phyloP scores from a whole-genome alignment of 2,329 filamentous ascomycete species.

The Aureobasidium musti region DNA sequence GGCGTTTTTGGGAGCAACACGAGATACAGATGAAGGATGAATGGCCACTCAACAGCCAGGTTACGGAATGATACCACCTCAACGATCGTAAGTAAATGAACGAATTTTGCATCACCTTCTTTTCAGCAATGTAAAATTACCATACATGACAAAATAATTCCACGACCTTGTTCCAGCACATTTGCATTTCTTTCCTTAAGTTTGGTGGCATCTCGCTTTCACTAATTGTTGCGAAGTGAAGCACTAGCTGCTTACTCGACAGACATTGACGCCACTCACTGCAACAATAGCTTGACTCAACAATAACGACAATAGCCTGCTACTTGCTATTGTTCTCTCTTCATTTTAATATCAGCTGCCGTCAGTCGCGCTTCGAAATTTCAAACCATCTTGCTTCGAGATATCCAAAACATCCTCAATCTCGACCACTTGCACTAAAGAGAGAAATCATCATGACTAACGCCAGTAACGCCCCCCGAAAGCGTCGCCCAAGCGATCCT shows the following conservation, averaged over 20 bases:
- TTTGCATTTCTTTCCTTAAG: neutral
- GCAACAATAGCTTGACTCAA: neutral
- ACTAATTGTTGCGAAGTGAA: neutral
- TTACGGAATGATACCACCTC: conserved; percentile 30
- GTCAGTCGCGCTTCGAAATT: neutral
- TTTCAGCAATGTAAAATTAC: neutral
- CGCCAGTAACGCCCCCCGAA: neutral
- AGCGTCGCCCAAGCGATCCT: conserved; percentile 7
- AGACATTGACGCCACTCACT: neutral
- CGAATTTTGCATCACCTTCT: conserved; percentile 5
- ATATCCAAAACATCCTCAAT: neutral
- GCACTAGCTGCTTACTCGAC: neutral
- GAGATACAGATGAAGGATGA: conserved; percentile 24
- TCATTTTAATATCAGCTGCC: neutral
- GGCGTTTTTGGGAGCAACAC: conserved; percentile 30
- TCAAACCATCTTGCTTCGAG: neutral
- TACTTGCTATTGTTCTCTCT: conserved; percentile 3
- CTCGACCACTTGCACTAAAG: neutral
- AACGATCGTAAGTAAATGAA: conserved; percentile 29
- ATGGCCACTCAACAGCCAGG: conserved; percentile 30
- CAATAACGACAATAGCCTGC: neutral
- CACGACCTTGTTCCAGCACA: neutral
- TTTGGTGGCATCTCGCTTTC: neutral
- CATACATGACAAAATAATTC: neutral
- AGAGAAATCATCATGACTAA: neutral